Evolutionary conservation across 2,329 filamentous ascomycete genomes (phyloP), one percentile per base, ranked within the genome.

Genomic region (Tolypocladium ovalisporum): DNA sequence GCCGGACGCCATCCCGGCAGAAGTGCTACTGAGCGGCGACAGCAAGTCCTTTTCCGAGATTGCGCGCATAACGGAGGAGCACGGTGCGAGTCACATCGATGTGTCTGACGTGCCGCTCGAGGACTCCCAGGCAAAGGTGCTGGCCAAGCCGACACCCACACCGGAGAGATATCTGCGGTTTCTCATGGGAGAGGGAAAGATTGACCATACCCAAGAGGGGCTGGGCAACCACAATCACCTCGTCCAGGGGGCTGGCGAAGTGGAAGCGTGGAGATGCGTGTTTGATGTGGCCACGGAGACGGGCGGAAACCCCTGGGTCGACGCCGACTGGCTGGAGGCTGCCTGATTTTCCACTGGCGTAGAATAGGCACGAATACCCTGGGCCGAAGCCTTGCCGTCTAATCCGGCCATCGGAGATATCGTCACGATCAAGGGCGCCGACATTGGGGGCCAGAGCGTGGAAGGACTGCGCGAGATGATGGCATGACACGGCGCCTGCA

Each of bases 131-230:
- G 55, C 57, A 22, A 57, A 64, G 40, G 62, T 63, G 4, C 56
- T 65, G 27, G 53, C 53, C 36, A 54, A 56, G 9, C 56, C 57
- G n/a, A 17, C 57, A 3, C 63, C 62, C 1, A 65, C 59, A 40
- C 66, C 70, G 1, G 65, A 65, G 35, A 52, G 55, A 35, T 70
- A 62, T 56, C 35, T 73, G 56, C 60, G 69, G 32, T 72, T 72
- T 51, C 54, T 72, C 58, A 71, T 72, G 67, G 68, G 65, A 0
- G 68, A 70, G 39, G 64, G 65, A 1, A 67, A 65, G 44, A 67
- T 71, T 42, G 64, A 67, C 19, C 64, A 66, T 54, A 55, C 57
- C 4, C 58, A 29, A 15, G 27, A 19, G 10, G 67, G 62, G 12
- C 55, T 67, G 44, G 65, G 66, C 3, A 65, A 65, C 58, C 63